Base-by-base conservation (phyloP, 2,329 filamentous ascomycete species). In the Pseudophaeomoniella oleicola region DNA sequence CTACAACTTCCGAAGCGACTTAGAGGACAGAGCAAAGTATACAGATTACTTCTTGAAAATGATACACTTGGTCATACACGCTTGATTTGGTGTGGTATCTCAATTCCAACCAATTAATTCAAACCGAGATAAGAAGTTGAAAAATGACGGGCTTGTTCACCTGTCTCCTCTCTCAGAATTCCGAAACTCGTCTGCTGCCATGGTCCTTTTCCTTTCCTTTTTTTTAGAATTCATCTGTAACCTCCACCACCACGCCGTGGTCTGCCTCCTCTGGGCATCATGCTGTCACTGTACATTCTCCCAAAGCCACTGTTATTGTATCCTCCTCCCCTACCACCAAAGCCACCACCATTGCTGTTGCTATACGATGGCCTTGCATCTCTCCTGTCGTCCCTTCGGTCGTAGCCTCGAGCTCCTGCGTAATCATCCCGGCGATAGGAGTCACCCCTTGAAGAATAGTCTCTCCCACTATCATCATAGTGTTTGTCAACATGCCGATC, bases 151-250 rank as follows among this genome's bases (percentile, higher is more conserved):
- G n/a, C n/a, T n/a, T n/a, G n/a, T n/a, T n/a, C n/a, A n/a, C n/a
- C n/a, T n/a, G n/a, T n/a, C n/a, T n/a, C n/a, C n/a, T n/a, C n/a
- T n/a, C n/a, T n/a, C n/a, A n/a, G n/a, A n/a, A n/a, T n/a, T n/a
- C n/a, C n/a, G n/a, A n/a, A n/a, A n/a, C n/a, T n/a, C n/a, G n/a
- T n/a, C n/a, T n/a, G n/a, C n/a, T n/a, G n/a, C n/a, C n/a, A n/a
- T n/a, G n/a, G n/a, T n/a, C n/a, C n/a, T n/a, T n/a, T n/a, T n/a
- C n/a, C n/a, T n/a, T n/a, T n/a, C n/a, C n/a, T n/a, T n/a, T n/a
- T n/a, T n/a, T n/a, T n/a, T 64, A 57, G 60, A 49, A 50, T 45
- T 47, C 34, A 36, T 16, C 32, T 36, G 41, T 5, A 3, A 34
- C n/a, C 32, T 13, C n/a, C 33, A 15, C 30, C 14, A n/a, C n/a